Percentiles rank a stretch among this genome's conserved stretches.
Conservation (phyloP, 2,329 filamentous ascomycete genomes). For the Keithomyces neogunnii region DNA sequence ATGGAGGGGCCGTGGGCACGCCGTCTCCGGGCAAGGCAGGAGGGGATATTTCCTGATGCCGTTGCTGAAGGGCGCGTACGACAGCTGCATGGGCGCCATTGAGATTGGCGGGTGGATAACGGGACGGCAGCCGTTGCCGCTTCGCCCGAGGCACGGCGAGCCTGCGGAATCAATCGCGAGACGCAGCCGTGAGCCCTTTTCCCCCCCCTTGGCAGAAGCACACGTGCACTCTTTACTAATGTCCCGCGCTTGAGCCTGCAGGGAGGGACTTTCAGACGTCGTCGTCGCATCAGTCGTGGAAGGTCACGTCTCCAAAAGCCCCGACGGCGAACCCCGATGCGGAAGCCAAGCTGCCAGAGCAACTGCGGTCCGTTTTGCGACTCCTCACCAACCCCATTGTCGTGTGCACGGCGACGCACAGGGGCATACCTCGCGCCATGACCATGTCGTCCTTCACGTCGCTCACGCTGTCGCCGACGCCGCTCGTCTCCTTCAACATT, state of each 20-base stretch:
- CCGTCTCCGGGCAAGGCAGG: neutral
- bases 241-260: neutral
- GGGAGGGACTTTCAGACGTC: slow-evolving; percentile 9
- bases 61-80: slow-evolving; percentile 8
- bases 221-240: neutral
- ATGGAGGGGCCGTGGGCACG: neutral
- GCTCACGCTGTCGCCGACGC: slow-evolving; percentile 40
- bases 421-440: slow-evolving; percentile 36
- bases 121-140: slow-evolving; percentile 3
- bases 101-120: slow-evolving; percentile 8
- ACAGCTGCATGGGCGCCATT: slow-evolving; percentile 9
- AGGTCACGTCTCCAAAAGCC: slow-evolving; percentile 18
- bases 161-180: neutral
- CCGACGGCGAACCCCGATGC: slow-evolving; percentile 27
- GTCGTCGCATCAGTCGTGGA: slow-evolving; percentile 17
- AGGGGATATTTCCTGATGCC: slow-evolving; percentile 9
- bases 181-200: neutral
- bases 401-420: slow-evolving; percentile 41
- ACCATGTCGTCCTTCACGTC: slow-evolving; percentile 54
- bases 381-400: slow-evolving; percentile 46
- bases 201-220: neutral
- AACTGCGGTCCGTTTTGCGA: slow-evolving; percentile 45
- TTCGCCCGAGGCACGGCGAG: slow-evolving; percentile 1
- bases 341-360: slow-evolving; percentile 29
- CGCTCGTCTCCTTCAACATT: slow-evolving; percentile 49